Conservation (phyloP, 768 basidiomycete genomes). For the Podaxis pistillaris region DNA sequence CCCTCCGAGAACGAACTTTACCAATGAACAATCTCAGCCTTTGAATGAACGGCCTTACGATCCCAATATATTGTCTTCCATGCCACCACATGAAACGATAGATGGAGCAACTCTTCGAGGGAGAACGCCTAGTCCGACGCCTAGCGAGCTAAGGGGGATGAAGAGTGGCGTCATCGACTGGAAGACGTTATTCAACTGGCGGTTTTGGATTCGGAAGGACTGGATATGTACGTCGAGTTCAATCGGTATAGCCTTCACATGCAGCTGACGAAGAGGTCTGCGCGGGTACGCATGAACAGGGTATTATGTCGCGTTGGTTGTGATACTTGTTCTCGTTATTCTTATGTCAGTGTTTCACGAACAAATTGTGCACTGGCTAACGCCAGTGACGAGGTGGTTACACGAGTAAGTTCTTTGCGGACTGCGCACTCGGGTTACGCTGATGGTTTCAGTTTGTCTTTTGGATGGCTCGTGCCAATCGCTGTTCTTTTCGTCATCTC, state of each 20-base stretch:
- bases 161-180: slow-evolving; percentile 43
- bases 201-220: slow-evolving; percentile 54
- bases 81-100: background rate
- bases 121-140: slow-evolving; percentile 63
- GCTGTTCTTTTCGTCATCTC: slow-evolving; percentile 80
- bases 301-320: slow-evolving; percentile 48
- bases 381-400: slow-evolving; percentile 64
- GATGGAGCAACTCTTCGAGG: background rate
- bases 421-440: background rate
- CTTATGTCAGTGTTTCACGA: slow-evolving; percentile 64
- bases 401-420: slow-evolving; percentile 44
- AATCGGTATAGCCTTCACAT: background rate
- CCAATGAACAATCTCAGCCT: background rate
- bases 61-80: background rate
- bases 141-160: slow-evolving; percentile 52
- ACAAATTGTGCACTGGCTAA: slow-evolving; percentile 71
- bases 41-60: background rate
- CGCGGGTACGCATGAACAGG: slow-evolving; percentile 25
- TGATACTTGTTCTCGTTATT: slow-evolving; percentile 47
- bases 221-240: slow-evolving; percentile 48
- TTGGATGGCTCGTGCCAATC: slow-evolving; percentile 79
- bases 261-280: background rate
- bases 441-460: slow-evolving; percentile 37
- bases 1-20: background rate
- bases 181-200: slow-evolving; percentile 39